Evolutionary conservation across 2,329 filamentous ascomycete species (phyloP), one percentile per base, ranked within the genome.

Genomic region (Blastomyces parvus): DNA sequence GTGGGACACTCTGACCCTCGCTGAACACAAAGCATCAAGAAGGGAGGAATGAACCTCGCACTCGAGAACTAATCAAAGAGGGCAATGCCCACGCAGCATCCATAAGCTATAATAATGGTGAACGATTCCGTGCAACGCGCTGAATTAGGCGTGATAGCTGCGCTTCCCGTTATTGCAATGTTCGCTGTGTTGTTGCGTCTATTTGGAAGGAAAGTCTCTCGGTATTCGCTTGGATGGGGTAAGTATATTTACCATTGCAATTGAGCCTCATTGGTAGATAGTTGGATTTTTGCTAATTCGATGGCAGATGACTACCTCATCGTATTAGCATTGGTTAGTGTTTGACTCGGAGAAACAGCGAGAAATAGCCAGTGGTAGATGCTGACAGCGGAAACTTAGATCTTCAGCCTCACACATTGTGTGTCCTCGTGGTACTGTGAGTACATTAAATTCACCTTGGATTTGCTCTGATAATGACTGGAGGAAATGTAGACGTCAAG

Each of bases 191-290:
- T 70, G 13, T 58, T 73, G 44, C 65, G 70, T 30, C 36, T 69
- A 36, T 72, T 70, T 70, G 68, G 70, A 65, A 67, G 71, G 27
- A 61, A 60, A 25, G 52, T 73, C 50, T 69, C 67, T 38, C 58
- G 67, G 62, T 66, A 66, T 58, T 48, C 65, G 7, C 50, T 69
- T n/a, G 66, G 66, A 6, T 64, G 61, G 22, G 70, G 71, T 70
- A 65, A 57, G 60, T 53, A 22, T 5, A 50, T 13, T 2, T 8
- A 25, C 27, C 19, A 9, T n/a, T 59, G 19, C 14, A 57, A 19
- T 59, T 17, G 19, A 13, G 9, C 17, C 4, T n/a, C 38, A n/a
- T 14, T 27, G 38, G 3, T 22, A 36, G 4, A 59, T 19, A 4
- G 48, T 30, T 36, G 40, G 40, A 48, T 57, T 59, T 30, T 60